phyloP scores from a whole-genome alignment of 1,284 basidiomycete genomes.

The Marasmius sp. region DNA sequence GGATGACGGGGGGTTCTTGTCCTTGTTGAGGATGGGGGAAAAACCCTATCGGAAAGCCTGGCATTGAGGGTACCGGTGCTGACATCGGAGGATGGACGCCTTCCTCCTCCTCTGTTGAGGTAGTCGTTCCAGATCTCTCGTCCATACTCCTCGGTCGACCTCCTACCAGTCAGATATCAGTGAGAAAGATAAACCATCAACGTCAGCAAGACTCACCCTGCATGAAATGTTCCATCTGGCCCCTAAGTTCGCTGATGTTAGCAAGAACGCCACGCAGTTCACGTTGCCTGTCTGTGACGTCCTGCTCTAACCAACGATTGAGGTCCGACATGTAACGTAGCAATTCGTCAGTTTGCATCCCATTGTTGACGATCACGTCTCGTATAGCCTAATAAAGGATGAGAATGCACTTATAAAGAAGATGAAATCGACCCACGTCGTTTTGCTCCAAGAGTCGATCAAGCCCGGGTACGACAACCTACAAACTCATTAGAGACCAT shows the following conservation, averaged over 20 bases:
- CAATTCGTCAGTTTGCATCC: conserved; percentile 74
- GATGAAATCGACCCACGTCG: conserved; percentile 14
- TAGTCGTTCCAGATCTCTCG: neutral
- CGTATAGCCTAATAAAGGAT: conserved; percentile 63
- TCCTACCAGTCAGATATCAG: neutral
- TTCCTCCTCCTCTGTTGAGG: neutral
- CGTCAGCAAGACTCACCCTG: conserved; percentile 5
- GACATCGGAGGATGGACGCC: neutral
- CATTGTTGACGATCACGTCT: conserved; percentile 47
- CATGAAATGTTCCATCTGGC: conserved; percentile 33
- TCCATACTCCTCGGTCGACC: neutral
- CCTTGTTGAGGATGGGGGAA: conserved; percentile 19
- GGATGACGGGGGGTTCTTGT: conserved; percentile 10
- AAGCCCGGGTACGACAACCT: conserved; percentile 11
- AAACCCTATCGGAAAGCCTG: conserved; percentile 26
- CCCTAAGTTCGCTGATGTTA: conserved; percentile 59
- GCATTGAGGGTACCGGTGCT: neutral
- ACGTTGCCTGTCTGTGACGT: conserved; percentile 71
- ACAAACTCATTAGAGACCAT: neutral
- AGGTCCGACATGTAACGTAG: conserved; percentile 72
- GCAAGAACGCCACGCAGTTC: conserved; percentile 66
- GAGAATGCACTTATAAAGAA: neutral
- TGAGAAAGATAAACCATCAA: neutral
- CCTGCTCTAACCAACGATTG: conserved; percentile 73
- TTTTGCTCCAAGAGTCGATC: conserved; percentile 6